Evolutionary conservation across 1,139 yeast species (phyloP), one percentile per base, ranked within the genome.

Genomic region (Blastobotrys arbuscula): DNA sequence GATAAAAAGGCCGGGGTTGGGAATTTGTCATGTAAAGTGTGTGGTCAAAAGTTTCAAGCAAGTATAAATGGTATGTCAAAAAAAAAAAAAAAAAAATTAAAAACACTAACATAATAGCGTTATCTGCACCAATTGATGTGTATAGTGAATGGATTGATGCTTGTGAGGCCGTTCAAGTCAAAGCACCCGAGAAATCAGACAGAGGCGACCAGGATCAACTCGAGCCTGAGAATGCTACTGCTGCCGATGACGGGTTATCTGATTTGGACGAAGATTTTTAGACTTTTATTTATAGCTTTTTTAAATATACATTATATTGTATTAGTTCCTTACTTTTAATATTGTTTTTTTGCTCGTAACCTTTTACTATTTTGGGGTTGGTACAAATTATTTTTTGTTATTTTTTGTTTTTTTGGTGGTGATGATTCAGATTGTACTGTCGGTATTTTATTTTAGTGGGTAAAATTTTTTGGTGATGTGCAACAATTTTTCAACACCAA

Each of bases 61-160:
- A 79, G 92, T 44, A 88, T 90, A 58, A 88, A 88, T 65, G 80
- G 84, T 42, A 52, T 42, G 64, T 56, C 26, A 6, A 6, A n/a
- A 34, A 34, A 4, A n/a, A 33, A 15, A 8, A 16, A n/a, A n/a
- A 15, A 33, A 28, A 9, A 28, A 28, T 28, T 28, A 13, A 5
- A 33, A 33, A 7, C 12, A 19, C 36, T 39, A 15, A 20, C 31
- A 26, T 21, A 4, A 21, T 35, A 64, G 72, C 74, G 13, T 72
- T 84, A 49, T 80, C 89, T 0, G 90, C 84, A 53, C 96, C 98
- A 0, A 90, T 92, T 38, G 98, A 92, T 66, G 87, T 92, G 21
- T 92, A 92, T 65, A 85, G 96, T 45, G 98, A 90, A 64, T 92
- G 98, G 98, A 89, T 89, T 51, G 98, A 92, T 71, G 98, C 97